A percentile compares a stretch with the other conserved stretches of the same genome.
These are phyloP conservation scores for Penicillium olsonii DNA, from an alignment of 2,329 filamentous ascomycete genomes.

Conservation along the genomic window DNA sequence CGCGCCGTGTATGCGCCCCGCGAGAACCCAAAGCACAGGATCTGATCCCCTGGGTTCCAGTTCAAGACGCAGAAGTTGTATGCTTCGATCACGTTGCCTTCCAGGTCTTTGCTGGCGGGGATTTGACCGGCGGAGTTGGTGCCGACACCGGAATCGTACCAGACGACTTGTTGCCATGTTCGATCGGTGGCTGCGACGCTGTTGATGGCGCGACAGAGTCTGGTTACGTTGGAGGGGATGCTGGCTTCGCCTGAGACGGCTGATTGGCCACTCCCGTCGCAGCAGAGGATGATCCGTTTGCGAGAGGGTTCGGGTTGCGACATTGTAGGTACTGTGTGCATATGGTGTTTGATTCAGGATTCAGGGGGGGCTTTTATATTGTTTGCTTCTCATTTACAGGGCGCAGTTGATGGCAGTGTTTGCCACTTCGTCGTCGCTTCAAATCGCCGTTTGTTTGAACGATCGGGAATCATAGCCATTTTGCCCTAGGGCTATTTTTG, in stretches of 20 bases:
- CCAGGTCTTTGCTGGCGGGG: conserved; percentile 18
- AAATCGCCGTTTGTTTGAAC: not conserved
- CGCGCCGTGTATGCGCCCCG: conserved; percentile 23
- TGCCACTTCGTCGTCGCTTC: not conserved
- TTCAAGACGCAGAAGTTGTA: conserved; percentile 26
- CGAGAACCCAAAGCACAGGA: conserved; percentile 25
- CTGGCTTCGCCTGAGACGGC: conserved; percentile 31
- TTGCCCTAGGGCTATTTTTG: not conserved
- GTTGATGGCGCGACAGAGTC: conserved; percentile 31
- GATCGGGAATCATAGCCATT: not conserved
- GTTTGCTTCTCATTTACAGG: not conserved
- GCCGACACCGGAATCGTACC: conserved; percentile 38
- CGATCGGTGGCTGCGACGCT: conserved; percentile 26
- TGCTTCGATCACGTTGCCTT: conserved; percentile 22
- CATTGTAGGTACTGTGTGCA: not conserved
- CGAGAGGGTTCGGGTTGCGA: conserved; percentile 2
- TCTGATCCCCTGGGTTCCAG: conserved; percentile 21
- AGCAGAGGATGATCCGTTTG: conserved; percentile 36
- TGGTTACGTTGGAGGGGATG: conserved; percentile 34
- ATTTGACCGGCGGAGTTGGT: conserved; percentile 30
- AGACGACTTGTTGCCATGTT: conserved; percentile 32
- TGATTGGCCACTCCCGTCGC: conserved; percentile 37
- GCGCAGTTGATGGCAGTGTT: not conserved
- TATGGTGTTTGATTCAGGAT: not conserved
- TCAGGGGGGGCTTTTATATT: no score